Base-by-base conservation (phyloP, 108 stramenopile species). In the Mediolabrus comicus region DNA sequence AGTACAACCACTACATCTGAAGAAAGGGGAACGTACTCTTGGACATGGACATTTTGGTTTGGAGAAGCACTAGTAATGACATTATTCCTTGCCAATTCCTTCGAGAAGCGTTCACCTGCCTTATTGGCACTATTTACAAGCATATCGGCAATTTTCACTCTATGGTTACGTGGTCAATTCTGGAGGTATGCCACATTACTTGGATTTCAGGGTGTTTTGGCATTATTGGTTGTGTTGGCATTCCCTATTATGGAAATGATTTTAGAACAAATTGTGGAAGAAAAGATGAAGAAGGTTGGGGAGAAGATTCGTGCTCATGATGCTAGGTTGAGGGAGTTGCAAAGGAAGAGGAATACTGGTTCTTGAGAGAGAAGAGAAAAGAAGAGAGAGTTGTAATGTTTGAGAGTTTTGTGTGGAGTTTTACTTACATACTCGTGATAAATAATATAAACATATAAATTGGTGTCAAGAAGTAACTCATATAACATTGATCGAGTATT, bases 181-280 rank as follows among this genome's bases (percentile, higher is more conserved):
- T 89, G 87, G 88, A 91, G 87, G 49, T 90, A 94, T 71, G 79
- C 70, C 19, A 85, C 82, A 13, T 60, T 88, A 19, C 4, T 91
- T 13, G 80, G 57, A 12, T 69, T 94, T 58, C 87, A 94, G 63
- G 61, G 69, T 13, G 77, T 87, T 8, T 36, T 89, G 53, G 90
- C 87, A 9, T 52, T 94, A 28, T 74, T 91, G 56, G 82, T 84
- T 12, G 87, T 85, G 39, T 38, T 94, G 66, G 83, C 86, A n/a
- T 94, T 94, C 65, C 92, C 92, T 10, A 59, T 94, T 13, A 87
- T 94, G 83, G 92, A 94, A 65, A 89, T 94, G 85, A 77, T 94
- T 56, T 62, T 94, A 63, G 92, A 94, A 52, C 77, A 87, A 19
- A 83, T 94, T 57, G 68, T 94, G 54, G 84, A 91, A 33, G 92